Percentiles rank a stretch among this genome's conserved stretches.
Evolutionary conservation across 352 stramenopile species (phyloP).

Genomic region (Phytopythium boreale): DNA sequence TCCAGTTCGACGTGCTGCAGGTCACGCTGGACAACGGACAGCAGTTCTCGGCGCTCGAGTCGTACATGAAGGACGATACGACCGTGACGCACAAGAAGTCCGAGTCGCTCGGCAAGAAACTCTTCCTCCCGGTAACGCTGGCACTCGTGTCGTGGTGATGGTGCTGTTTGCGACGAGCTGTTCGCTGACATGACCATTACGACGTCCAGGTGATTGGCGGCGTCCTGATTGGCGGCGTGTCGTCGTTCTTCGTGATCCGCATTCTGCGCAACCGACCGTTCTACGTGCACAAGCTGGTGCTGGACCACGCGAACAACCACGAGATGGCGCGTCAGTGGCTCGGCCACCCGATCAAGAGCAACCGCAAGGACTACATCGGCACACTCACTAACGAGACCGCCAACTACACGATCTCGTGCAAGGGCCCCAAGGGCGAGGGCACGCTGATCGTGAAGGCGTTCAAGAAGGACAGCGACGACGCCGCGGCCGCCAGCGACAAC

Average conservation of each 20-base stretch:
- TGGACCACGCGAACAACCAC: slow-evolving; percentile 77
- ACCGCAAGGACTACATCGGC: slow-evolving; percentile 63
- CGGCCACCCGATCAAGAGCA: slow-evolving; percentile 69
- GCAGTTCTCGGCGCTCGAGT: slow-evolving; percentile 59
- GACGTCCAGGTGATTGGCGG: slow-evolving; percentile 35
- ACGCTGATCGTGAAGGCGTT: slow-evolving; percentile 75
- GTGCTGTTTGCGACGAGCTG: neutral
- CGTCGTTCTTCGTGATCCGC: slow-evolving; percentile 70
- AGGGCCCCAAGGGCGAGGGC: slow-evolving; percentile 58
- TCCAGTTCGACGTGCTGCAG: slow-evolving; percentile 49
- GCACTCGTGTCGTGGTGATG: neutral
- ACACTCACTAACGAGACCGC: slow-evolving; percentile 50
- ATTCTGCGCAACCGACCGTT: slow-evolving; percentile 74
- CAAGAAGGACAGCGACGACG: slow-evolving; percentile 37
- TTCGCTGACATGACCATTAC: neutral
- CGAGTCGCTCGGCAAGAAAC: slow-evolving; percentile 63
- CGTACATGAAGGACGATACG: slow-evolving; percentile 49
- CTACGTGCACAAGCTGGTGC: slow-evolving; percentile 78
- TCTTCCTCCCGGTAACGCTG: slow-evolving; percentile 47
- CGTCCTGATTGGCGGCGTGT: slow-evolving; percentile 60
- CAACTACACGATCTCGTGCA: slow-evolving; percentile 73
- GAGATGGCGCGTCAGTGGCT: slow-evolving; percentile 52
- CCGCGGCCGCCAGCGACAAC: slow-evolving; percentile 8
- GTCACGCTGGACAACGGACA: slow-evolving; percentile 45
- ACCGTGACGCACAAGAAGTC: slow-evolving; percentile 58